A percentile compares a stretch with the other conserved stretches of the same genome.
Conservation (phyloP, 2,329 filamentous ascomycete species). For the Knoxdaviesia proteae region DNA sequence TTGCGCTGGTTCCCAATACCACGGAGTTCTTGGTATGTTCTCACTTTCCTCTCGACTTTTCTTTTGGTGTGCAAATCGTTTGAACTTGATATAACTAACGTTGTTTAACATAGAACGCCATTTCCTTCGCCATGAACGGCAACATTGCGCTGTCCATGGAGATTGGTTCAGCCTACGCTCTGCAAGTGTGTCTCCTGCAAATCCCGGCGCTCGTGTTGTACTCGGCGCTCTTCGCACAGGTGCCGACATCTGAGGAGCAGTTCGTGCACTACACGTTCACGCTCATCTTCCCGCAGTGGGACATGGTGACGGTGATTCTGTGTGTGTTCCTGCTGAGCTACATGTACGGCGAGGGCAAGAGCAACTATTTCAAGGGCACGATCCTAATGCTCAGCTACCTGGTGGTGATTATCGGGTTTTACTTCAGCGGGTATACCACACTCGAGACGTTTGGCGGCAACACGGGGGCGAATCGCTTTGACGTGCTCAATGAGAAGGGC, state of each 20-base stretch:
- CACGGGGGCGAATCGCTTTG: conserved; percentile 27
- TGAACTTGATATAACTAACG: conserved; percentile 5
- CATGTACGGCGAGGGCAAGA: conserved; percentile 97
- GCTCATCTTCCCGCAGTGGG: conserved; percentile 95
- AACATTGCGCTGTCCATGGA: conserved; percentile 99
- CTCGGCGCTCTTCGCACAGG: conserved; percentile 49
- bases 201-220: conserved; percentile 85
- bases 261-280: conserved; percentile 47
- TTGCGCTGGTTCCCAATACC: conserved; percentile 91
- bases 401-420: conserved; percentile 82
- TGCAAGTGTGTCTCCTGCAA: conserved; percentile 89
- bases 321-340: conserved; percentile 94
- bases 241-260: conserved; percentile 17
- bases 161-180: conserved; percentile 88
- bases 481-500: conserved; percentile 28
- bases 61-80: conserved; percentile 2
- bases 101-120: conserved; percentile 49
- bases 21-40: conserved; percentile 76
- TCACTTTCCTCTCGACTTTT: neutral
- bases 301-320: conserved; percentile 91
- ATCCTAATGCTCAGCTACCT: conserved; percentile 85
- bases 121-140: conserved; percentile 98
- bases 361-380: conserved; percentile 98
- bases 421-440: conserved; percentile 44
- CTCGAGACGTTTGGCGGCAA: conserved; percentile 10